Conservation (phyloP, 2,329 filamentous ascomycete genomes). For the Aulographum hederae region DNA sequence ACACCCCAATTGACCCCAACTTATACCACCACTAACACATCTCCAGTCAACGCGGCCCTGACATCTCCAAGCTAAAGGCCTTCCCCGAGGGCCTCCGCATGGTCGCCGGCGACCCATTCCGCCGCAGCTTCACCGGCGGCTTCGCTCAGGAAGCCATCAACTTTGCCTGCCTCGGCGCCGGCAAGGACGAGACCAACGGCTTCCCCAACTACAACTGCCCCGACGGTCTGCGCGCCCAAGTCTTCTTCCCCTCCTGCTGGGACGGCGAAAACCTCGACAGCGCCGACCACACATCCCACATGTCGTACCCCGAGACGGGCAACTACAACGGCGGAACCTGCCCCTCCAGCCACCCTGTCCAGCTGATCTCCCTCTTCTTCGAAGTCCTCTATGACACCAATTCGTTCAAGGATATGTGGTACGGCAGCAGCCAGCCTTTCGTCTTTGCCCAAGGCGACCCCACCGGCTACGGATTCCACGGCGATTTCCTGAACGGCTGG, state of each 20-base stretch:
- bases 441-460: slow-evolving; percentile 51
- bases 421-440: slow-evolving; percentile 40
- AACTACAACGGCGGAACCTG: slow-evolving; percentile 33
- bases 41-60: slow-evolving; percentile 28
- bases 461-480: slow-evolving; percentile 55
- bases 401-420: slow-evolving; percentile 30
- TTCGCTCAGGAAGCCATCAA: slow-evolving; percentile 36
- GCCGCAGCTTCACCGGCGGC: slow-evolving; percentile 35
- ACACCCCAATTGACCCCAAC: too few species aligned
- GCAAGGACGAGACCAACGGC: slow-evolving; percentile 28
- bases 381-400: slow-evolving; percentile 39
- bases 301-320: slow-evolving; percentile 37
- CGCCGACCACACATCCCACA: slow-evolving; percentile 44
- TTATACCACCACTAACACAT: too few species aligned
- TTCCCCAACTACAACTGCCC: slow-evolving; percentile 57
- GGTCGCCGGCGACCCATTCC: slow-evolving; percentile 43
- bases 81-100: slow-evolving; percentile 59
- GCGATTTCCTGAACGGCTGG: slow-evolving; percentile 56
- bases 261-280: slow-evolving; percentile 41
- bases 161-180: slow-evolving; percentile 35
- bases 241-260: slow-evolving; percentile 61
- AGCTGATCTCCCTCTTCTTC: slow-evolving; percentile 40
- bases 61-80: slow-evolving; percentile 46
- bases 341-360: slow-evolving; percentile 31
- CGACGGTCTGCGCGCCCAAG: slow-evolving; percentile 41